These are phyloP conservation scores for Boletus vermiculosoides DNA, from an alignment of 768 basidiomycete species.

Conservation along the genomic window DNA sequence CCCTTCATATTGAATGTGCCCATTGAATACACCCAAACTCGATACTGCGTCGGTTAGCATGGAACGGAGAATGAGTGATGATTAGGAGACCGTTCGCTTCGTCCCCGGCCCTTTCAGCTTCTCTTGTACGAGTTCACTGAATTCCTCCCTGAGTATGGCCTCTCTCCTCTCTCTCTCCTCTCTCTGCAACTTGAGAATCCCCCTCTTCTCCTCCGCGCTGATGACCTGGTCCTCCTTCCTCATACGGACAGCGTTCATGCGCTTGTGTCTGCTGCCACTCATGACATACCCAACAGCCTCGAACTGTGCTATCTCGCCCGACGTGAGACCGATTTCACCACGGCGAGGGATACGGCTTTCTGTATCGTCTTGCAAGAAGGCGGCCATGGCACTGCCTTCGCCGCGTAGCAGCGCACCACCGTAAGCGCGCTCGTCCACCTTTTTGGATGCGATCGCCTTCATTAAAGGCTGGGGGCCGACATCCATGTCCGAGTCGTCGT, in stretches of 20 bases:
- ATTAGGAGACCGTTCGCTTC: constrained; percentile 19
- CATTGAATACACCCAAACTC: not conserved
- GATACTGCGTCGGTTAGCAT: not conserved
- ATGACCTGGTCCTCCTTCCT: constrained; percentile 99
- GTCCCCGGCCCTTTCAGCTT: constrained; percentile 55
- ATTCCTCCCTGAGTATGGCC: constrained; percentile 84
- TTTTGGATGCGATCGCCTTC: constrained; percentile 45
- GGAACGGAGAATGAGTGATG: not conserved
- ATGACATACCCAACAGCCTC: constrained; percentile 96
- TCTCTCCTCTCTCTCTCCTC: constrained; percentile 94
- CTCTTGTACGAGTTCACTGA: constrained; percentile 78
- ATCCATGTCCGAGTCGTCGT: constrained; percentile 56
- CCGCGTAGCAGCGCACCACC: constrained; percentile 89
- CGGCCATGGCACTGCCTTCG: constrained; percentile 98
- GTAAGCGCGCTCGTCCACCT: constrained; percentile 80
- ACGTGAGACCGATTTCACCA: constrained; percentile 95
- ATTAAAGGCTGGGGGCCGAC: constrained; percentile 75
- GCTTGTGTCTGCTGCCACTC: constrained; percentile 90
- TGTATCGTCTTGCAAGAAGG: constrained; percentile 84
- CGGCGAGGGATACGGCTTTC: constrained; percentile 91
- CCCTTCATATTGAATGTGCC: not conserved
- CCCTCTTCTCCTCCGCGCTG: constrained; percentile 96
- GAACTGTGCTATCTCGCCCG: constrained; percentile 82
- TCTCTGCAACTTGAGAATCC: constrained; percentile 89
- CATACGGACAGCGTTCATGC: constrained; percentile 99